Evolutionary conservation across 306 rosid genomes (phyloP).

Genomic region (Cicer judaicum): DNA sequence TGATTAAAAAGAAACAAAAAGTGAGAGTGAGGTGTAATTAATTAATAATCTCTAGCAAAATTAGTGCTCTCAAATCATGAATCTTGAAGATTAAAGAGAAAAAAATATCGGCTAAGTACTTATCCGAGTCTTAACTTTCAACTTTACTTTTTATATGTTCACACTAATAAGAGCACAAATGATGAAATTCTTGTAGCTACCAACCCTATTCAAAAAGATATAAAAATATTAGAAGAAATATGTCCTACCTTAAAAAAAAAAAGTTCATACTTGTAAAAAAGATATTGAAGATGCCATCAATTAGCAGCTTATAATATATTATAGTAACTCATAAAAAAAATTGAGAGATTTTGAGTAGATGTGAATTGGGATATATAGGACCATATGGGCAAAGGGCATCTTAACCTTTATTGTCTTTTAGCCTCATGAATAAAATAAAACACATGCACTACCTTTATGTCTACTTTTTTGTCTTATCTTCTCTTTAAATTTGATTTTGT

Average conservation of each 20-base stretch:
- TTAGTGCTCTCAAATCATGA: conserved; percentile 44
- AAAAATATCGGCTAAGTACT: conserved; percentile 17
- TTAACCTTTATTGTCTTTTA: conserved; percentile 35
- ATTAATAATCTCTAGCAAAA: neutral
- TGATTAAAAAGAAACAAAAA: conserved; percentile 19
- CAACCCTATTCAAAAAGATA: no score
- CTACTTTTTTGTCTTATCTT: conserved; percentile 49
- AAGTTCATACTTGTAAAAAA: neutral
- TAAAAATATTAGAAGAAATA: neutral
- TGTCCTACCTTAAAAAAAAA: neutral
- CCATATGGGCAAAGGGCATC: conserved; percentile 48
- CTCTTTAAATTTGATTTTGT: conserved; percentile 32
- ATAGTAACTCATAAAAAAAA: conserved; percentile 17
- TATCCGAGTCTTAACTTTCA: conserved; percentile 10
- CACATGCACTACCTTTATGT: conserved; percentile 43
- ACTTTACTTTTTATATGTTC: conserved; percentile 38
- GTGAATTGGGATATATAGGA: conserved; percentile 38
- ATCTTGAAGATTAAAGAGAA: neutral
- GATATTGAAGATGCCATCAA: conserved; percentile 47
- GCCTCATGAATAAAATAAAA: conserved; percentile 18
- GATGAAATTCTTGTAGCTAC: no score
- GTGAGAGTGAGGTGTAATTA: neutral
- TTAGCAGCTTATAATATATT: conserved; percentile 10
- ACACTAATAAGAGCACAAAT: conserved; percentile 20
- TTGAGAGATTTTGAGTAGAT: conserved; percentile 2